Base-by-base conservation (phyloP, 2,329 filamentous ascomycete genomes). In the Penicillium concentricum region DNA sequence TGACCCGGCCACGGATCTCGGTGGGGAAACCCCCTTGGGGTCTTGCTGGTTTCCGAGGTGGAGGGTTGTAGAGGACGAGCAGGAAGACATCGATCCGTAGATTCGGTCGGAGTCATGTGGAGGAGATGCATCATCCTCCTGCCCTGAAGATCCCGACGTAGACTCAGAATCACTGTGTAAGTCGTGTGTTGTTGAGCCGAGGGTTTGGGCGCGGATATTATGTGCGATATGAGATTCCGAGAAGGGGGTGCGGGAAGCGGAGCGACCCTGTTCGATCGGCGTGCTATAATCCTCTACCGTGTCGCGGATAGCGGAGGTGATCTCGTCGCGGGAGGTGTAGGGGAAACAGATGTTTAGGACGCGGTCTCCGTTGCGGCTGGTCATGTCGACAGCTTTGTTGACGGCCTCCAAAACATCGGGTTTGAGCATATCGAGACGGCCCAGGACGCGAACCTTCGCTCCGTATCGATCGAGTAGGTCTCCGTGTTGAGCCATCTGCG, bases 321-420 rank as follows among this genome's bases (percentile, higher is more conserved):
- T 97, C 72, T 99, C 94, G 69, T 96, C 92, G 62, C 94, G 85
- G 5, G 92, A 96, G 0, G 94, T 97, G 71, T 99, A 99, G 0
- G 94, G 94, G 69, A 97, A 97, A 79, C 94, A 99, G 61, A 99
- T 92, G 72, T 99, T 99, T 50, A 99, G 80, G 30, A 89, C 82
- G 41, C 86, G 85, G 58, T 88, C 87, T 61, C 87, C 89, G 73
- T 99, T 97, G 68, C 90, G 82, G 71, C 87, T 90, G 22, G 94
- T 99, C 80, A 94, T 84, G 38, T 91, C 86, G 30, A 92, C 89
- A 7, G 93, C 92, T 64, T 84, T 87, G 69, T 97, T 91, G 42
- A 97, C 89, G 3, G 92, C 91, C 66, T 92, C 88, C 50, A 96
- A 79, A 20, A 99, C 93, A 67, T 99, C 94, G 30, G 87, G 85